Evolutionary conservation across 75 land plant genomes (phyloP).

Genomic region (Sequoia sempervirens): DNA sequence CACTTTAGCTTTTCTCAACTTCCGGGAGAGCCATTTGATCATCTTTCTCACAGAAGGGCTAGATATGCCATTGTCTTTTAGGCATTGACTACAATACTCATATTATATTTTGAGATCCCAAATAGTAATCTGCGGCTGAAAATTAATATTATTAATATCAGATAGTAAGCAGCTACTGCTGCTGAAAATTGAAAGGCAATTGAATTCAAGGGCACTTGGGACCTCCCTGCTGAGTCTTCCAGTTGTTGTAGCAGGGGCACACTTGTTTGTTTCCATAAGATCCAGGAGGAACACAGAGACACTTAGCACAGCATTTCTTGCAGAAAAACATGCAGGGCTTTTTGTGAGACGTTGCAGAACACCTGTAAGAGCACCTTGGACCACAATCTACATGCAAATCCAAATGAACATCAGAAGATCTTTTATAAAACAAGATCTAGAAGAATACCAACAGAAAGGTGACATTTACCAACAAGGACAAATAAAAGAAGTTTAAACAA

Average conservation of each 20-base stretch:
- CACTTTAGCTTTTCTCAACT: not conserved
- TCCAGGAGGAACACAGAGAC: slow-evolving; percentile 27
- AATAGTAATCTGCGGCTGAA: no score
- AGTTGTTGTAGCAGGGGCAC: slow-evolving; percentile 28
- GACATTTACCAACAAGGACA: not conserved
- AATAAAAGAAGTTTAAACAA: not conserved
- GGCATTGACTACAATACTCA: not conserved
- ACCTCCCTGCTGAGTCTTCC: slow-evolving; percentile 20
- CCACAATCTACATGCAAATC: slow-evolving; percentile 9
- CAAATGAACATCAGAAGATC: not conserved
- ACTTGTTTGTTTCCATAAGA: slow-evolving; percentile 23
- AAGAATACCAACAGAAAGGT: not conserved
- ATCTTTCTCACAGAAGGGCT: not conserved
- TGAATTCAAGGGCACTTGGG: slow-evolving; percentile 21
- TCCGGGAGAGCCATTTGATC: not conserved
- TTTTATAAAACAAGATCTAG: not conserved
- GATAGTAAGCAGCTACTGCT: not conserved
- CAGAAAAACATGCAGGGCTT: slow-evolving; percentile 22
- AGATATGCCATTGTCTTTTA: not conserved
- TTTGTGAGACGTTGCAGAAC: slow-evolving; percentile 12
- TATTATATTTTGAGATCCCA: not conserved
- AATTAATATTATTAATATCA: not conserved
- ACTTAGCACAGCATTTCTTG: slow-evolving; percentile 20
- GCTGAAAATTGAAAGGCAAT: not conserved
- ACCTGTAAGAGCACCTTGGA: slow-evolving; percentile 14